Conservation (phyloP, 306 rosid species). For the Cicer chorassanicum region DNA sequence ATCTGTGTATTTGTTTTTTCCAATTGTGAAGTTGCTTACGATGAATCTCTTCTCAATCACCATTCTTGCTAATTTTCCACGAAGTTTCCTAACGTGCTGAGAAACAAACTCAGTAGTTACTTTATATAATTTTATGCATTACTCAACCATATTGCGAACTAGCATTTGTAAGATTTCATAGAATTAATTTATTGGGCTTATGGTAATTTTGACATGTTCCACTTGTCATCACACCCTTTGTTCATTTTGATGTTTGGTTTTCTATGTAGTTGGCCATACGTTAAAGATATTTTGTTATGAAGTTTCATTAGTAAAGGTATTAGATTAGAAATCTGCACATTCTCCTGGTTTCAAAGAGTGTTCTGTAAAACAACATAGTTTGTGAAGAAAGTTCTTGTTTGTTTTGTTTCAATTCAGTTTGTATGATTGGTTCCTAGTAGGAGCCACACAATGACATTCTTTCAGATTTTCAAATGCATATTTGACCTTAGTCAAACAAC, state of each 20-base stretch:
- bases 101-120: background rate
- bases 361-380: background rate
- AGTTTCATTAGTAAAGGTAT: background rate
- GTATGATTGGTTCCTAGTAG: background rate
- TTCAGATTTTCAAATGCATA: background rate
- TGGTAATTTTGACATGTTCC: background rate
- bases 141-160: background rate
- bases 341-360: background rate
- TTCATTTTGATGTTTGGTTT: background rate
- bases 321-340: background rate
- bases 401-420: background rate
- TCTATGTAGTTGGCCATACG: background rate
- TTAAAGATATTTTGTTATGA: background rate
- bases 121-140: background rate
- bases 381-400: background rate
- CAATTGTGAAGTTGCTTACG: background rate
- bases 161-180: background rate
- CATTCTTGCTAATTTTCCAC: background rate
- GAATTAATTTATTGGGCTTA: background rate
- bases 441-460: background rate
- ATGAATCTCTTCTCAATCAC: background rate
- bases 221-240: background rate
- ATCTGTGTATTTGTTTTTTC: background rate
- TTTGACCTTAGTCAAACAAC: background rate
- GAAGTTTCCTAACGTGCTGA: background rate